These are phyloP conservation scores for Castanea sativa DNA, from an alignment of 306 rosid species.

Conservation along the genomic window DNA sequence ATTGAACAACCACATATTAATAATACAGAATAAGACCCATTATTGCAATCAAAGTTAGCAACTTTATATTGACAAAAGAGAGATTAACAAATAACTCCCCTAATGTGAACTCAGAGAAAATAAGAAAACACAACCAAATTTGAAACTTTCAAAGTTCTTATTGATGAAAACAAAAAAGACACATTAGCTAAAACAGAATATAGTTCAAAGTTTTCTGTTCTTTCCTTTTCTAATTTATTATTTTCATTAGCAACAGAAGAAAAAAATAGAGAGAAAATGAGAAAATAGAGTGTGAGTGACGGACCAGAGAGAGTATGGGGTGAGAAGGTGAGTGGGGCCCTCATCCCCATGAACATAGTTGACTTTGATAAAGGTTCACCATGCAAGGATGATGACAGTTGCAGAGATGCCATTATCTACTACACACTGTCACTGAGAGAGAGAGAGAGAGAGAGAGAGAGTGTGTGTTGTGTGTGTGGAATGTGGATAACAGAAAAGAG, in stretches of 20 bases:
- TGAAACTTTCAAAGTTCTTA: not conserved
- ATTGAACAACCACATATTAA: conserved; percentile 4
- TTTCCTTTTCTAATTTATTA: no score
- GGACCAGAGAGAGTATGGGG: conserved; percentile 33
- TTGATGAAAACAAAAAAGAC: not conserved
- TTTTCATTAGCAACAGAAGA: not conserved
- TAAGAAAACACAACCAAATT: not conserved
- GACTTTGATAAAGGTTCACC: conserved; percentile 41
- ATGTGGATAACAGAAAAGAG: conserved; percentile 22
- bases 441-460: no score
- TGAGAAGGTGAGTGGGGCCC: conserved; percentile 31
- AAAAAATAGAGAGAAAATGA: not conserved
- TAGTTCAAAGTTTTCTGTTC: not conserved
- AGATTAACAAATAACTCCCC: not conserved
- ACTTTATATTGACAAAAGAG: not conserved
- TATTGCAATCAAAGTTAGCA: not conserved
- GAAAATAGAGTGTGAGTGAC: conserved; percentile 2
- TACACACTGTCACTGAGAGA: not conserved
- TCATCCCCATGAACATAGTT: conserved; percentile 22
- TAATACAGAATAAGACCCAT: not conserved
- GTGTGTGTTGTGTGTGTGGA: not conserved
- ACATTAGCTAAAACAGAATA: not conserved
- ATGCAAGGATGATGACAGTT: conserved; percentile 31
- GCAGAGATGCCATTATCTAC: conserved; percentile 49
- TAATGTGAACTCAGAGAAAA: not conserved